These are phyloP conservation scores for Candida krabiensis DNA, from an alignment of 805 yeast species.

Conservation along the genomic window DNA sequence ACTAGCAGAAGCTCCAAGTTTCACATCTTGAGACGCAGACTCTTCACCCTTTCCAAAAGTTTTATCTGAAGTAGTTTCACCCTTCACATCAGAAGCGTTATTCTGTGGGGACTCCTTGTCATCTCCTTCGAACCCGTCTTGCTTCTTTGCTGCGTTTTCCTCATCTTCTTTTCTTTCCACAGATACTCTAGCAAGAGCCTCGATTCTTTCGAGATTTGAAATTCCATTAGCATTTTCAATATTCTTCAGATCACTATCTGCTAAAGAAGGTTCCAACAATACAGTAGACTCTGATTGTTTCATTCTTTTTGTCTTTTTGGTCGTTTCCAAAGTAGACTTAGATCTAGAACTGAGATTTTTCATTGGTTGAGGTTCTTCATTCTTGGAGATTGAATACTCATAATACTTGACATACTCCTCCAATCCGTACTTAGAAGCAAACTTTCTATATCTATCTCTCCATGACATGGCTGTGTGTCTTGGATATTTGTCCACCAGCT, in stretches of 20 bases:
- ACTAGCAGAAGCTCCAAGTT: slow-evolving; percentile 13
- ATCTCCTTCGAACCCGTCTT: slow-evolving; percentile 1
- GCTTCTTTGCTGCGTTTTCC: slow-evolving; percentile 17
- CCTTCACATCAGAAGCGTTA: neutral
- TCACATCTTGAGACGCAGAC: slow-evolving; percentile 1
- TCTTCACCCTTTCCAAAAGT: slow-evolving; percentile 4
- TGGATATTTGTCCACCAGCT: slow-evolving; percentile 40
- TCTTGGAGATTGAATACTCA: slow-evolving; percentile 39
- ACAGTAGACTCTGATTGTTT: slow-evolving; percentile 3
- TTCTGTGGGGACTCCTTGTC: neutral
- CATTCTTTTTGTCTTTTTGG: slow-evolving; percentile 21
- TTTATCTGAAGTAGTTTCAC: slow-evolving; percentile 2
- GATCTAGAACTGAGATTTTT: slow-evolving; percentile 53
- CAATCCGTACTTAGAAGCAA: slow-evolving; percentile 62
- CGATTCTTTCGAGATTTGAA: slow-evolving; percentile 20
- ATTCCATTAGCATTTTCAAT: slow-evolving; percentile 5
- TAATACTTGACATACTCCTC: slow-evolving; percentile 55
- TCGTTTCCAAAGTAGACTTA: slow-evolving; percentile 27
- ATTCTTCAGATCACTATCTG: slow-evolving; percentile 4
- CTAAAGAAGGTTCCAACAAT: slow-evolving; percentile 1
- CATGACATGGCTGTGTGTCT: slow-evolving; percentile 70
- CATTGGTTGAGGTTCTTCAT: slow-evolving; percentile 53
- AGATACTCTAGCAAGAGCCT: slow-evolving; percentile 30
- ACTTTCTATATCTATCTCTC: slow-evolving; percentile 79
- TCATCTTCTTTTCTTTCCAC: slow-evolving; percentile 24